These are phyloP conservation scores for Nakazawaea peltata DNA, from an alignment of 805 yeast species.

Conservation along the genomic window DNA sequence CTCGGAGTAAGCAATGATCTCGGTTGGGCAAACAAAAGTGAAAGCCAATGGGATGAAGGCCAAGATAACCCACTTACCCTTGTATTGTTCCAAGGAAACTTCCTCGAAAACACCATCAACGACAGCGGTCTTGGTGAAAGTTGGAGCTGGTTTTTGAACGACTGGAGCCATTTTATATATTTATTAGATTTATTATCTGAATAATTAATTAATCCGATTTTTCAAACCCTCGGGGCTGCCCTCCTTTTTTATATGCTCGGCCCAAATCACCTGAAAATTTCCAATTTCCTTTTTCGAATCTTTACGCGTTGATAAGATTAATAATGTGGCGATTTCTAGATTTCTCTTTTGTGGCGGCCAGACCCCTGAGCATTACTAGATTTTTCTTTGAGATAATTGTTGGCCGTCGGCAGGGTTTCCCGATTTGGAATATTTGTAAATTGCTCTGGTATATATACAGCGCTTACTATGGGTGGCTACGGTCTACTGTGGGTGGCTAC, in stretches of 20 bases:
- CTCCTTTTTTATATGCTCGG: not conserved
- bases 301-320: not conserved
- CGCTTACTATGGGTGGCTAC: no score
- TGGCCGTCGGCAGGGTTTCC: no score
- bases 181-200: not conserved
- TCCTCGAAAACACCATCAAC: conserved; percentile 95
- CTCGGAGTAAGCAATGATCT: conserved; percentile 96
- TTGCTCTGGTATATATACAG: no score
- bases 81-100: conserved; percentile 86
- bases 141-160: conserved; percentile 95
- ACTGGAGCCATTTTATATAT: conserved; percentile 64
- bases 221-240: not conserved
- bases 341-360: not conserved
- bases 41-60: conserved; percentile 98
- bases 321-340: not conserved
- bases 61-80: conserved; percentile 95
- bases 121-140: conserved; percentile 95
- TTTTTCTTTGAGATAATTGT: no score
- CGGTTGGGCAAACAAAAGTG: conserved; percentile 99
- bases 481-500: no score
- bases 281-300: no score
- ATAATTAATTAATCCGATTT: no score
- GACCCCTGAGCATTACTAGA: conserved; percentile 1
- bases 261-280: not conserved
- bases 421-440: no score